Base-by-base conservation (phyloP, 768 basidiomycete genomes). In the Termitomyces sp. region DNA sequence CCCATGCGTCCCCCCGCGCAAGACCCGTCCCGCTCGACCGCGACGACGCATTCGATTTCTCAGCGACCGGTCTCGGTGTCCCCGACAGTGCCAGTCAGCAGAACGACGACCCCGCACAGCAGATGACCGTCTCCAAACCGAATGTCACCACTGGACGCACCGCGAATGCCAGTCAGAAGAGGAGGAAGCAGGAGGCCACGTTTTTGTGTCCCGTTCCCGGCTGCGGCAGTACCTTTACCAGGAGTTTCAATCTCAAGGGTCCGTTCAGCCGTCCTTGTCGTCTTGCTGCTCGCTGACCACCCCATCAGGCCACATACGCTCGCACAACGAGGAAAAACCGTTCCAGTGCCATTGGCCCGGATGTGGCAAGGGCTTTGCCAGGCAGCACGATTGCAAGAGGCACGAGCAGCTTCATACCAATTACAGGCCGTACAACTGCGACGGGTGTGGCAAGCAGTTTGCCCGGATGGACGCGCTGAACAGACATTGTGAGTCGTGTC, bases 331-430 rank as follows among this genome's bases (percentile, higher is more conserved):
- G 69, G 93, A 96, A 71, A 88, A 93, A 59, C 94, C 94, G 32
- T 98, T 94, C 79, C 84, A 88, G 69, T 98, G 94, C 74, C 87
- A 90, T 64, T 96, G 93, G 86, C 91, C 92, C 1, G 94, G 92
- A 23, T 98, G 94, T 66, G 88, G 86, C 27, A 96, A 97, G 72
- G 92, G 94, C 23, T 95, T 97, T 60, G 94, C 91, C 27, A 73
- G 94, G 55, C 92, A 96, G 68, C 95, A 97, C 66, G 95, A 98
- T 69, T 97, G 95, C 73, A 98, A 96, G 68, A 83, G 94, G 2
- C 96, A 98, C 64, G 95, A 97, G 70, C 89, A 94, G 62, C 77
- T 98, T 41, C 95, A 98, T 68, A 86, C 91, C 56, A 95, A 96
- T 63, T 88, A 93, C 65, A 76, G 94, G 23, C 94, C 94, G 59